A percentile compares a stretch with the other conserved stretches of the same genome.
phyloP scores from a whole-genome alignment of 1,139 yeast genomes.

The Geotrichum macrosporum region DNA sequence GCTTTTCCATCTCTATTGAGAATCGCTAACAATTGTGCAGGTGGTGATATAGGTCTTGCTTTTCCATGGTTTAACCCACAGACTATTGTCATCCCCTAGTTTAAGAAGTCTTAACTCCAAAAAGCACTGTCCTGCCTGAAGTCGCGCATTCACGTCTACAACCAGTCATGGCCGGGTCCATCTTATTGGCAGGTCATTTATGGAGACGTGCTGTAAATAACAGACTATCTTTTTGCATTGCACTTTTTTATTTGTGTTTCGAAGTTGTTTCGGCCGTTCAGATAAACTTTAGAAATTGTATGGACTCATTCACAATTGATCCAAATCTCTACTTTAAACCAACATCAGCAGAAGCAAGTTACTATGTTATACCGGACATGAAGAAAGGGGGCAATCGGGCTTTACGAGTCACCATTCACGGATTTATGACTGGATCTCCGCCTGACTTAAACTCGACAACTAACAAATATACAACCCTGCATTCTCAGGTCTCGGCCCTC shows the following conservation, averaged over 20 bases:
- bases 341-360: conserved; percentile 10
- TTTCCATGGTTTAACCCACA: background rate
- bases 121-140: too few relatives aligned
- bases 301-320: background rate
- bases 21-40: background rate
- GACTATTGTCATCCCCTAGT: too few relatives aligned
- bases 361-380: background rate
- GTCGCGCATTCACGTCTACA: background rate
- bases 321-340: conserved; percentile 17
- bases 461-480: conserved; percentile 32
- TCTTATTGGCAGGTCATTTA: conserved; percentile 14
- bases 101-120: too few relatives aligned
- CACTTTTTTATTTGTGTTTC: background rate
- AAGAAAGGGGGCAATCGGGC: conserved; percentile 8
- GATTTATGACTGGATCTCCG: conserved; percentile 28
- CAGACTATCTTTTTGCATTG: background rate
- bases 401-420: conserved; percentile 27
- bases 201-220: background rate
- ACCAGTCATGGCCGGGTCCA: conserved; percentile 8
- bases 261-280: conserved; percentile 3
- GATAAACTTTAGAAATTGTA: conserved; percentile 2
- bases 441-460: conserved; percentile 31
- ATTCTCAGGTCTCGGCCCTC: conserved; percentile 28
- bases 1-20: background rate
- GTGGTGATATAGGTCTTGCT: background rate